These are phyloP conservation scores for Phytopythium litorale DNA, from an alignment of 352 stramenopile species.

Conservation along the genomic window DNA sequence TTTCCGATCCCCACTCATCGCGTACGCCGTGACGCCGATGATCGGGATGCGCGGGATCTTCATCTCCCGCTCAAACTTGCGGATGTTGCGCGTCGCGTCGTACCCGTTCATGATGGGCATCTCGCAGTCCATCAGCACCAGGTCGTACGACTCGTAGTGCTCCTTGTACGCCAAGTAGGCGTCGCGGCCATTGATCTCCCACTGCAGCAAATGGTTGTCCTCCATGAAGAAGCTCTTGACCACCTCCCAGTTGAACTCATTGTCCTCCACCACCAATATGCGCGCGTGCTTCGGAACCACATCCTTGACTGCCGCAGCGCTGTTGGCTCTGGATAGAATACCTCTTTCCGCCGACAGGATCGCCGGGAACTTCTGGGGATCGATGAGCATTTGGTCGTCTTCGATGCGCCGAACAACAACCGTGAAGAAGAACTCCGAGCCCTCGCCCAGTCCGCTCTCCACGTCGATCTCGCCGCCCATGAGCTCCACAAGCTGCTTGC, in stretches of 20 bases:
- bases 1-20: slow-evolving; percentile 79
- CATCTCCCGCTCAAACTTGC: slow-evolving; percentile 61
- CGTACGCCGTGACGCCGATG: slow-evolving; percentile 80
- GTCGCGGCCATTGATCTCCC: slow-evolving; percentile 74
- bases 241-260: slow-evolving; percentile 90
- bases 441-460: slow-evolving; percentile 57
- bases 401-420: slow-evolving; percentile 51
- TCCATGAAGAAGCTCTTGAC: slow-evolving; percentile 85
- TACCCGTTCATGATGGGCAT: slow-evolving; percentile 89
- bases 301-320: slow-evolving; percentile 18
- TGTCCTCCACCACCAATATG: slow-evolving; percentile 86
- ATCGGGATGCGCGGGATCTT: slow-evolving; percentile 73
- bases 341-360: slow-evolving; percentile 22
- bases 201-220: slow-evolving; percentile 79
- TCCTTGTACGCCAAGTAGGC: slow-evolving; percentile 71
- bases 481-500: slow-evolving; percentile 68
- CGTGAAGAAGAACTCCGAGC: slow-evolving; percentile 68
- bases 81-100: slow-evolving; percentile 65
- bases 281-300: slow-evolving; percentile 59
- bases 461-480: slow-evolving; percentile 72
- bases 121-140: slow-evolving; percentile 85
- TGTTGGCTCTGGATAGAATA: slow-evolving; percentile 10
- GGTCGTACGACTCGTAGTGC: slow-evolving; percentile 70
- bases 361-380: slow-evolving; percentile 37
- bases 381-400: slow-evolving; percentile 39